Base-by-base conservation (phyloP, 805 yeast genomes). In the Yamadazyma tumulicola region DNA sequence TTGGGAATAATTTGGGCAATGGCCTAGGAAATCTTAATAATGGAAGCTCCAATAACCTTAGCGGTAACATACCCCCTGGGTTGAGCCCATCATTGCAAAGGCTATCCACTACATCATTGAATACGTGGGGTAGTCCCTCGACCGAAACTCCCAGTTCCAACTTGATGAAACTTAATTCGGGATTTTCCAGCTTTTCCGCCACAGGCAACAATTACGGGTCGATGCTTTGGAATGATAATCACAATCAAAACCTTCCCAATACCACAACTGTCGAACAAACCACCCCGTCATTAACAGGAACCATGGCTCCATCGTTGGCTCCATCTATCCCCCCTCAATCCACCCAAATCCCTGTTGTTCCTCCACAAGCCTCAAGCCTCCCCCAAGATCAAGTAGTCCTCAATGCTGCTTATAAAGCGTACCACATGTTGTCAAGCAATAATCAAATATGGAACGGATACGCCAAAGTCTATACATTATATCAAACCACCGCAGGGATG, bases 361-460 rank as follows among this genome's bases (percentile, higher is more conserved):
- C 24, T 29, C 32, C 19, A 19, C 19, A 5, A 27, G 19, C 23
- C 32, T 15, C 14, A 20, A 20, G 19, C 4, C 9, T 26, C 21
- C 18, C 30, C 18, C 41, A 16, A 16, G 38, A 29, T 14, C 34
- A 35, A 30, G 17, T 52, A n/a, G 55, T 74, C 32, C 75, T 68
- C 37, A 32, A 58, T 3, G 71, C 73, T 13, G 64, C 74, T 2
- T 51, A 54, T 30, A 59, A 62, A 31, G 71, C 74, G 3, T 61
- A 63, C 30, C 59, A 56, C 26, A 46, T 55, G 21, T 38, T 72
- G 18, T 63, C 61, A 16, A 54, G 40, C 16, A 51, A 60, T 4
- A 61, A 64, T 33, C 67, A 65, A 37, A 46, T 64, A 7, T 58
- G 61, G 29, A 56, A 54, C 39, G 67, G 65, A 1, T 51, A 54